Evolutionary conservation across 2,329 filamentous ascomycete genomes (phyloP), one percentile per base, ranked within the genome.

Genomic region (Pseudogymnoascus sp.): DNA sequence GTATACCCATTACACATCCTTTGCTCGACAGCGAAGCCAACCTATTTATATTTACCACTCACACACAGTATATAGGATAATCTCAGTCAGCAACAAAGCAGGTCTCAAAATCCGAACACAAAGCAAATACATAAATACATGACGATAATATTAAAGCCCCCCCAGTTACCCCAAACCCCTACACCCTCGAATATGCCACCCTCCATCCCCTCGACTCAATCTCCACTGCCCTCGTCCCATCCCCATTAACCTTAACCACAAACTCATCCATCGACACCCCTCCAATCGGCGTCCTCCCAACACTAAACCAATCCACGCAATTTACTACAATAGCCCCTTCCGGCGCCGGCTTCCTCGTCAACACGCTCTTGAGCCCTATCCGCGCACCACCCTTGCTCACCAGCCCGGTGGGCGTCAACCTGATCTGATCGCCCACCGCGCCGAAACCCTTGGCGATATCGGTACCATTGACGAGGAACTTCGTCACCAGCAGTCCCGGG

Each of bases 391-490:
- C 61, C 33, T 63, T 65, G 41, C 9, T 51, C 39, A 60, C 51
- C 35, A 71, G 33, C 9, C 61, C 35, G 27, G 59, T 61, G 61
- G 66, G 63, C 38, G 65, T 61, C 48, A 65, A 36, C n/a, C 68
- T 38, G 21, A 65, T 55, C 48, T 55, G 48, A 38, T 51, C 61
- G 31, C 63, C 60, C 0, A 13, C 29, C 5, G 63, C 44, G 5
- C 42, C 25, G 13, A 60, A 15, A 2, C 55, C 61, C n/a, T 36
- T 55, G 9, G 68, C 65, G n/a, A 73, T 61, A 59, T 74, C 65
- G 0, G 69, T 72, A 0, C 70, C 67, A 33, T 74, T 73, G 59
- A 66, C 69, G 35, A 73, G 68, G 68, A 68, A 75, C 2, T 63
- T 62, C 5, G 66, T 64, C 13, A 76, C 66, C 0, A 60, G 61